Base-by-base conservation (phyloP, 2,329 filamentous ascomycete genomes). In the Hypomyces perniciosus region DNA sequence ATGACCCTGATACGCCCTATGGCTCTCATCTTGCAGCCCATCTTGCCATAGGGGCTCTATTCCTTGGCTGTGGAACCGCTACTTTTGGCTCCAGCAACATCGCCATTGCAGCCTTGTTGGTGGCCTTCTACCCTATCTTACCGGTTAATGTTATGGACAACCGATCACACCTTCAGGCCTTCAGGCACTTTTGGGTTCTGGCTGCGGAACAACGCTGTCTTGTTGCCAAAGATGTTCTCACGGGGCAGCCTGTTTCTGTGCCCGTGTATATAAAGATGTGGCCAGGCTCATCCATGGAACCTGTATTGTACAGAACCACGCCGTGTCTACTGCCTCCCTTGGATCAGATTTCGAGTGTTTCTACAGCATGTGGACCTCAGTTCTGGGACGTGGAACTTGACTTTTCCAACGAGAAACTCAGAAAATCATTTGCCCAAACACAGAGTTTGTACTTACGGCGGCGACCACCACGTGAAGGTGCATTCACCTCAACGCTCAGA, bases 121-220 rank as follows among this genome's bases (percentile, higher is more conserved):
- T 93, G 40, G 86, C 93, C 1, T 95, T 99, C 67, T 99, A 99
- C 63, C 93, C 93, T 0, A 78, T 96, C 20, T 96, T 95, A 65
- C 93, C 93, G 0, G 86, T 82, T 8, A 86, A 83, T 30, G 88
- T 97, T 2, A 86, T 95, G 61, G 93, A 99, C 70, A 97, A 97
- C 64, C 86, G 88, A 57, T 90, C 90, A 8, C 93, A 99, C 62
- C 77, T 99, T 5, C 93, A 99, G 72, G 93, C 95, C 4, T 93
- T 99, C 72, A 84, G 95, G 5, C 92, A 99, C 68, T 88, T 99
- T 63, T 99, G 93, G 93, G 92, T 96, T 8, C 77, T 99, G 4
- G 93, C 93, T 1, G 86, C 88, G 0, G 93, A 99, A 62, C 83
- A 90, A 8, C 82, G 95, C 46, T 97, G 92, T 64, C 79, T 99